A percentile compares a stretch with the other conserved stretches of the same genome.
These are phyloP conservation scores for Diplodia scrobiculata DNA, from an alignment of 2,329 filamentous ascomycete species.

Conservation along the genomic window DNA sequence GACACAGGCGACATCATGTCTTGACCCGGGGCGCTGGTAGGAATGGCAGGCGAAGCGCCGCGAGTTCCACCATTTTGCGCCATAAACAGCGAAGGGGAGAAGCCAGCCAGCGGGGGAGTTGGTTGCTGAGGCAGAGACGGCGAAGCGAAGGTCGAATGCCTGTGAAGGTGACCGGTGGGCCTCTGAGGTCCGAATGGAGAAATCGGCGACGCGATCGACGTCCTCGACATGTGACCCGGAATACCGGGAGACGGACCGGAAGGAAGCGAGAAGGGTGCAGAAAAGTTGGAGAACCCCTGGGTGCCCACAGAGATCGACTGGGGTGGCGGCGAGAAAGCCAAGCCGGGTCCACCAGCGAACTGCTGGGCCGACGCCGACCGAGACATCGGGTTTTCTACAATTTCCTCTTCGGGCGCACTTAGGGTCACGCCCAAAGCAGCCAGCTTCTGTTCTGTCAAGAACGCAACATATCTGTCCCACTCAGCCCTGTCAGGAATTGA, in stretches of 20 bases:
- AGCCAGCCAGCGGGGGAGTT: conserved; percentile 54
- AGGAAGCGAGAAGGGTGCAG: conserved; percentile 54
- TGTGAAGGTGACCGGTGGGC: conserved; percentile 61
- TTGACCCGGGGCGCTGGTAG: conserved; percentile 42
- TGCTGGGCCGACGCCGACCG: conserved; percentile 71
- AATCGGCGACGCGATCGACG: conserved; percentile 69
- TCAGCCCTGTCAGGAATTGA: conserved; percentile 70
- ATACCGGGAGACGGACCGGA: conserved; percentile 53
- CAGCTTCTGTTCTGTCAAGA: conserved; percentile 86
- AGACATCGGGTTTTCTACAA: conserved; percentile 64
- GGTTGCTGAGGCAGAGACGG: conserved; percentile 68
- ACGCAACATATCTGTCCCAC: conserved; percentile 78
- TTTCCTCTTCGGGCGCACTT: conserved; percentile 70
- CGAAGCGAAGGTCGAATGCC: conserved; percentile 70
- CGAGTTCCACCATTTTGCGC: conserved; percentile 44
- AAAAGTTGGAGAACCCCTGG: conserved; percentile 55
- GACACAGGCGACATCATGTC: conserved; percentile 56
- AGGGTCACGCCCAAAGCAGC: conserved; percentile 85
- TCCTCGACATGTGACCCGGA: conserved; percentile 60
- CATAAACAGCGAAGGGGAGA: conserved; percentile 48
- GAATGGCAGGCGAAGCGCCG: conserved; percentile 49
- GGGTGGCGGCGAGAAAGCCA: conserved; percentile 81
- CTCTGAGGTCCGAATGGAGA: conserved; percentile 63
- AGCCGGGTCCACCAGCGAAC: conserved; percentile 57
- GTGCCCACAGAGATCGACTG: conserved; percentile 77